Conservation (phyloP, 2,329 filamentous ascomycete species). For the Cryphonectria parasitica region DNA sequence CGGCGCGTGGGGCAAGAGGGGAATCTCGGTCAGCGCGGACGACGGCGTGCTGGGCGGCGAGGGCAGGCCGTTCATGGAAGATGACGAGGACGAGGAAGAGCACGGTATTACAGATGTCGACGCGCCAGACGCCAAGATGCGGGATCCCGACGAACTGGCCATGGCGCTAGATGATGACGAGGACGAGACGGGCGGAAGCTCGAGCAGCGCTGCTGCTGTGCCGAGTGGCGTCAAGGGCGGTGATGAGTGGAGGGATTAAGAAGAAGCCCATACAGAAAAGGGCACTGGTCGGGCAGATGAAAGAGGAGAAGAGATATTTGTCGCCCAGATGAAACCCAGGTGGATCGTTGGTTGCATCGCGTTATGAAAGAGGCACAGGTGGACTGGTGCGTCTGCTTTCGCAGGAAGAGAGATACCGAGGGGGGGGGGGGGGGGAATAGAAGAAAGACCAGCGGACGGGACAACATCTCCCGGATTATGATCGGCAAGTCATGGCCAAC, state of each 20-base stretch:
- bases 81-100: conserved; percentile 50
- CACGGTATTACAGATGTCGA: conserved; percentile 42
- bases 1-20: conserved; percentile 65
- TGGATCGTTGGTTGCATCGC: neutral
- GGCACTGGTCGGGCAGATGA: neutral
- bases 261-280: neutral
- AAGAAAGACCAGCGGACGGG: too few species aligned
- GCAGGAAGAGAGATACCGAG: neutral
- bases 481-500: neutral
- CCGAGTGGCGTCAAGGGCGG: conserved; percentile 49
- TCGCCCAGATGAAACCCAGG: neutral
- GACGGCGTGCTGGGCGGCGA: conserved; percentile 60
- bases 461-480: neutral
- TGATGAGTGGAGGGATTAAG: conserved; percentile 47
- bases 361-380: neutral
- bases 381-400: neutral
- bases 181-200: conserved; percentile 43
- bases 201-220: conserved; percentile 30
- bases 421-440: neutral
- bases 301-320: neutral
- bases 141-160: conserved; percentile 68
- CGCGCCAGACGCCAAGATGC: conserved; percentile 65
- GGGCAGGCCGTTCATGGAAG: conserved; percentile 42
- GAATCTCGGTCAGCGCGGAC: conserved; percentile 69
- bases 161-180: conserved; percentile 62